These are phyloP conservation scores for Punica granatum DNA, from an alignment of 345 rosid genomes.

Conservation along the genomic window DNA sequence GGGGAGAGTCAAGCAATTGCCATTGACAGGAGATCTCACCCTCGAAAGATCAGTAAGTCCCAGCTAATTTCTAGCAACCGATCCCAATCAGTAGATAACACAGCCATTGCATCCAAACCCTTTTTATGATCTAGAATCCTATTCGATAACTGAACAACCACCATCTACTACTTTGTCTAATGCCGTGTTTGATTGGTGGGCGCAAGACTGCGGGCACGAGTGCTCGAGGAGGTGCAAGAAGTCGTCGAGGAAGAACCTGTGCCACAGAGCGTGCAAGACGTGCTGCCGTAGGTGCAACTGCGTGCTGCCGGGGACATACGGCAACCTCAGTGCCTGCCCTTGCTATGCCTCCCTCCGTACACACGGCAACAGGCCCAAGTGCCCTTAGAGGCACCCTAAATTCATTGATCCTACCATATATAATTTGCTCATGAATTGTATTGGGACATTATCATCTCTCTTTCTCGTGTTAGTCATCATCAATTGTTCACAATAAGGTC, in stretches of 20 bases:
- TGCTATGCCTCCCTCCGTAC: constrained; percentile 41
- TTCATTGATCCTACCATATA: not conserved
- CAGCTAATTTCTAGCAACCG: not conserved
- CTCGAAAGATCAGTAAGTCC: constrained; percentile 29
- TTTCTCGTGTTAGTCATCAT: too few relatives aligned
- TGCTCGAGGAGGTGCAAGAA: constrained; percentile 40
- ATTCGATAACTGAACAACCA: too few relatives aligned
- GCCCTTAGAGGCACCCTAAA: constrained; percentile 28
- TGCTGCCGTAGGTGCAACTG: constrained; percentile 52
- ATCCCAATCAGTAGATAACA: not conserved
- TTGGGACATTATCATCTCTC: too few relatives aligned
- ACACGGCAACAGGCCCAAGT: constrained; percentile 40
- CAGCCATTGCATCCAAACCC: too few relatives aligned
- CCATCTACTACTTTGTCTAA: too few relatives aligned
- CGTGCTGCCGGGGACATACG: constrained; percentile 56
- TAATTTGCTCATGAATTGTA: too few relatives aligned
- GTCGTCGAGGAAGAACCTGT: constrained; percentile 37
- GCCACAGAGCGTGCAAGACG: constrained; percentile 48
- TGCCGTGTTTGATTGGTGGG: not conserved
- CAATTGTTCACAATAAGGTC: too few relatives aligned
- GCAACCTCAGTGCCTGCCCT: constrained; percentile 37
- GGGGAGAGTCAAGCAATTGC: constrained; percentile 10
- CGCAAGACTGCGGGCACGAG: constrained; percentile 33
- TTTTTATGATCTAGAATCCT: too few relatives aligned
- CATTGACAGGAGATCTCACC: constrained; percentile 16